These are phyloP conservation scores for Leucocoprinus leucothites DNA, from an alignment of 768 basidiomycete species.

Conservation along the genomic window DNA sequence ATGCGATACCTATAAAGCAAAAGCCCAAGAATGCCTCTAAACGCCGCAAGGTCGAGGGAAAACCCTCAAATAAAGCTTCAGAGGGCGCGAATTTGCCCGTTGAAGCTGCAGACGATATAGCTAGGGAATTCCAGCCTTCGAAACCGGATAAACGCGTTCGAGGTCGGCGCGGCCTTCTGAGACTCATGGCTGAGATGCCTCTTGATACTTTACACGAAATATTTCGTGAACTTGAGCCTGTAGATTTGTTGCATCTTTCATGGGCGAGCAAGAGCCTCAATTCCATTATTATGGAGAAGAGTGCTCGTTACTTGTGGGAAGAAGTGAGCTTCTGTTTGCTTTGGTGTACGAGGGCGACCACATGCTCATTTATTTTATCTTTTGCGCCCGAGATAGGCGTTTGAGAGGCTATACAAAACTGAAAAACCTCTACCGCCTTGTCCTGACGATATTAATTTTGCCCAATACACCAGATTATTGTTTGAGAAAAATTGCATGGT, in stretches of 20 bases:
- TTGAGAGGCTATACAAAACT: not conserved
- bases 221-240: conserved; percentile 33
- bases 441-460: not conserved
- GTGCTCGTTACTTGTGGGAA: conserved; percentile 28
- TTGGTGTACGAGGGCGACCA: not conserved
- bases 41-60: not conserved
- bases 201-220: conserved; percentile 35
- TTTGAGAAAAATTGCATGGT: conserved; percentile 4
- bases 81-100: not conserved
- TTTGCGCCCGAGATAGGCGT: not conserved
- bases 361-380: not conserved
- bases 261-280: conserved; percentile 33
- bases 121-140: no score
- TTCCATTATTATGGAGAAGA: conserved; percentile 24
- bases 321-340: conserved; percentile 14
- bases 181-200: conserved; percentile 29
- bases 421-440: not conserved
- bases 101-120: no score
- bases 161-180: conserved; percentile 21
- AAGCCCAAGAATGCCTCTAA: not conserved
- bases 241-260: conserved; percentile 37
- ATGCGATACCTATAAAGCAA: not conserved
- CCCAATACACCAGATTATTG: conserved; percentile 1
- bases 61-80: not conserved
- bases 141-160: conserved; percentile 6